phyloP scores from a whole-genome alignment of 2,329 filamentous ascomycete genomes.

The Trichoderma arundinaceum region DNA sequence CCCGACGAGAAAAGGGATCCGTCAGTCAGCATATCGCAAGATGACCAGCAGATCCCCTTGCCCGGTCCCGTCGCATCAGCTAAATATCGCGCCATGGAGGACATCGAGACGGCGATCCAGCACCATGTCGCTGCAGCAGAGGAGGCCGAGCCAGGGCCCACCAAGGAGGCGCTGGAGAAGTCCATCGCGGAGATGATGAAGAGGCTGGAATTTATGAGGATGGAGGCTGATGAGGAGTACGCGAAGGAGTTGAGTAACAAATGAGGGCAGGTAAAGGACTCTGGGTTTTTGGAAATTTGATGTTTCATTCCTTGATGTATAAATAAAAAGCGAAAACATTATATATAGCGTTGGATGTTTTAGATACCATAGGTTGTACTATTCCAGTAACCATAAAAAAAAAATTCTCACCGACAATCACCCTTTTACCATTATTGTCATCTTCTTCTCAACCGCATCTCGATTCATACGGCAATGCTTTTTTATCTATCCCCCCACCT shows the following conservation, averaged over 20 bases:
- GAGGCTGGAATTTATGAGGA: constrained; percentile 47
- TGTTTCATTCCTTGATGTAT: not conserved
- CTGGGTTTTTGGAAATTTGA: not conserved
- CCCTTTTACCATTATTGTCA: not conserved
- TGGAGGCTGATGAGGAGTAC: constrained; percentile 56
- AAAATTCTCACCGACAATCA: not conserved
- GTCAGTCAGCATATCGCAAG: constrained; percentile 14
- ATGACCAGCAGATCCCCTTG: constrained; percentile 30
- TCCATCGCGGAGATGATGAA: constrained; percentile 49
- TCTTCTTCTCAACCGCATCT: not conserved
- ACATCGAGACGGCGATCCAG: constrained; percentile 44
- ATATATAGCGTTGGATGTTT: not conserved
- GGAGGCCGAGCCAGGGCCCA: constrained; percentile 35
- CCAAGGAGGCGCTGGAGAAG: constrained; percentile 39
- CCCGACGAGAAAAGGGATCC: constrained; percentile 41
- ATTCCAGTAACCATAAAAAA: not conserved
- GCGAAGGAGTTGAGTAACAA: constrained; percentile 47
- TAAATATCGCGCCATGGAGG: constrained; percentile 47
- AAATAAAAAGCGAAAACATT: not conserved
- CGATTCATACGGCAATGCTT: constrained; percentile 9
- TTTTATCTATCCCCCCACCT: not conserved
- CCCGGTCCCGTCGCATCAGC: constrained; percentile 40
- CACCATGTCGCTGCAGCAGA: constrained; percentile 41
- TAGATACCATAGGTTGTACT: constrained; percentile 16
- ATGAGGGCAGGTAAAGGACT: constrained; percentile 3